Evolutionary conservation across 805 yeast genomes (phyloP), one percentile per base, ranked within the genome.

Genomic region (Candida caryicola): DNA sequence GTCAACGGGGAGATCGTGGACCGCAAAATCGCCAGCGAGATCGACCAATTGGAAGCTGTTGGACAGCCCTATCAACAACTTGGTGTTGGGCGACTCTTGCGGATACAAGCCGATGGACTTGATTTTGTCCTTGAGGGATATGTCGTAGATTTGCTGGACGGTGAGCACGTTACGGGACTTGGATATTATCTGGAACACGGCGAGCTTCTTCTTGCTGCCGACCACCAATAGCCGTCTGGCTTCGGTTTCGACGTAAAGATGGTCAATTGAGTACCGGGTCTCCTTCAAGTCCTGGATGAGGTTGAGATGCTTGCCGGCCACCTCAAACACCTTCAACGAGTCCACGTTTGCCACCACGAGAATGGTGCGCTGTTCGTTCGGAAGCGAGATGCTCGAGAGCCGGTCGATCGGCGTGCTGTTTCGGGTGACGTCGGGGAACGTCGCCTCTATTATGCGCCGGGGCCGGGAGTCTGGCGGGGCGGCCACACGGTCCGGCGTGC

Each of bases 251-350:
- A 54, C 40, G 31, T 48, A 52, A 5, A 49, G 40, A 16, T 45
- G 42, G 18, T 48, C 55, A 7, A 39, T 40, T 27, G 46, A 45
- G n/a, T 47, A 29, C 30, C 48, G 45, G 12, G 54, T 38, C 7
- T 62, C 64, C 10, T 55, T 60, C 15, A 67, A 47, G 10, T 54
- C 48, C 31, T 55, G 53, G 5, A 66, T 51, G 15, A 64, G 45
- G 32, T 61, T 62, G 26, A 68, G 46, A 40, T 64, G 66, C 14
- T 50, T 45, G 1, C 71, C 71, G 2, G 62, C 62, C 41, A 50
- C 38, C 36, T 57, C 60, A 31, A 39, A 60, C 3, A 66, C 51
- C 17, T 51, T 45, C 1, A 64, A 38, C 2, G 45, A 31, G 3
- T 60, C 69, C 3, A 41, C 23, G 3, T 47, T 51, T 6, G 59